A percentile compares a stretch with the other conserved stretches of the same genome.
These are phyloP conservation scores for Penstemon newberryi DNA, from an alignment of 257 asterid genomes.

Conservation along the genomic window DNA sequence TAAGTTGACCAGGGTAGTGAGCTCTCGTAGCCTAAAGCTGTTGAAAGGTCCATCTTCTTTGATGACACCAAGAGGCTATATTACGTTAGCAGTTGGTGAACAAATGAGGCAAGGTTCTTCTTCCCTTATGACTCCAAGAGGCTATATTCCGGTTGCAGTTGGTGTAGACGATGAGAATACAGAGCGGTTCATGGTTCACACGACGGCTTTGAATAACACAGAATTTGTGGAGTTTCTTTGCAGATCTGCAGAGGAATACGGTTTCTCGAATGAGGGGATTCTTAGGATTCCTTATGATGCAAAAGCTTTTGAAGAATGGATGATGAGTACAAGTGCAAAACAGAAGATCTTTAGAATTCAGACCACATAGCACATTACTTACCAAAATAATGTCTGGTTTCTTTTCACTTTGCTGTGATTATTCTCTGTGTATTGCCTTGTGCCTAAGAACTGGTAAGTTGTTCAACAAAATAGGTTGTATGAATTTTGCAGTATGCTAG, in stretches of 20 bases:
- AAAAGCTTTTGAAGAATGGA: conserved; percentile 46
- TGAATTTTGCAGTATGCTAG: background rate
- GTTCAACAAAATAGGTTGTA: background rate
- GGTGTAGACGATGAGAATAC: conserved; percentile 43
- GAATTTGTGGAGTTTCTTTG: conserved; percentile 54
- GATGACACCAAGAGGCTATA: conserved; percentile 49
- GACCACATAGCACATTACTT: conserved; percentile 4
- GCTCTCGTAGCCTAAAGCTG: conserved; percentile 28
- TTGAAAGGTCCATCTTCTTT: conserved; percentile 22
- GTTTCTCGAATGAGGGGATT: conserved; percentile 55
- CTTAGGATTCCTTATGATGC: conserved; percentile 57
- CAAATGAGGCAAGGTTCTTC: background rate
- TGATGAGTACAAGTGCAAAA: conserved; percentile 32
- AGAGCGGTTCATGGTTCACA: conserved; percentile 54
- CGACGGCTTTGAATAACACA: conserved; percentile 41
- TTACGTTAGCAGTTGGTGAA: conserved; percentile 57
- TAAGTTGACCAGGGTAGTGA: conserved; percentile 33
- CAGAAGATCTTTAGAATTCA: conserved; percentile 38
- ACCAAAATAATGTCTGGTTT: background rate
- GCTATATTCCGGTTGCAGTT: conserved; percentile 61
- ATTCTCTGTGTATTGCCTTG: background rate
- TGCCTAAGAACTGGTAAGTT: background rate
- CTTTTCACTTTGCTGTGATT: background rate
- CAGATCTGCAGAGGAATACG: conserved; percentile 65
- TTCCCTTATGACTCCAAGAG: conserved; percentile 40